Percentiles rank a stretch among this genome's conserved stretches.
phyloP scores from a whole-genome alignment of 345 rosid species.

The Cardamine chenopodiifolia region DNA sequence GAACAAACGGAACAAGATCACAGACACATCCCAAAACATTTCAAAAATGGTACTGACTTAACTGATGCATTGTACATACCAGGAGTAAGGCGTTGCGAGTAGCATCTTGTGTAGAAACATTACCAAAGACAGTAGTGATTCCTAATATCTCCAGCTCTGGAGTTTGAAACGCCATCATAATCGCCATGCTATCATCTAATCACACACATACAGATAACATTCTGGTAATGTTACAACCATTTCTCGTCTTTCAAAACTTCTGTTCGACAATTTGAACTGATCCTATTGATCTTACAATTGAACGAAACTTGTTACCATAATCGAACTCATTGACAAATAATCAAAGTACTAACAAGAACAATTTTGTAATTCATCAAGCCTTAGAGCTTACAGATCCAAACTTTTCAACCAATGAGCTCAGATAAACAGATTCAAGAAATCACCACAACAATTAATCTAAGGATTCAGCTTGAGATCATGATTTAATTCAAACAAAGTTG shows the following conservation, averaged over 20 bases:
- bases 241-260: no score
- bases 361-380: background rate
- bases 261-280: background rate
- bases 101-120: constrained; percentile 70
- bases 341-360: background rate
- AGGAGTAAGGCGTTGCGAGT: constrained; percentile 83
- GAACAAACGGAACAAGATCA: constrained; percentile 53
- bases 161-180: constrained; percentile 91
- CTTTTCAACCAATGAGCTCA: constrained; percentile 10
- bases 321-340: background rate
- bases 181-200: constrained; percentile 92
- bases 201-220: background rate
- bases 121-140: constrained; percentile 86
- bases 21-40: constrained; percentile 41
- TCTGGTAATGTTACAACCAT: background rate
- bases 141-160: constrained; percentile 79
- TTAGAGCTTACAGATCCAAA: constrained; percentile 12
- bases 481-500: background rate
- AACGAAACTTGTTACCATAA: background rate
- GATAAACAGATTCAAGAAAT: constrained; percentile 10
- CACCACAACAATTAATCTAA: background rate
- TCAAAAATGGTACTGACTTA: background rate
- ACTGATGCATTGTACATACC: constrained; percentile 50
- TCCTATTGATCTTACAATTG: constrained; percentile 8
- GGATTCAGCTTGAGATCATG: constrained; percentile 7